Evolutionary conservation across 768 basidiomycete genomes (phyloP), one percentile per base, ranked within the genome.

Genomic region (Strobilomyces dryophilus): DNA sequence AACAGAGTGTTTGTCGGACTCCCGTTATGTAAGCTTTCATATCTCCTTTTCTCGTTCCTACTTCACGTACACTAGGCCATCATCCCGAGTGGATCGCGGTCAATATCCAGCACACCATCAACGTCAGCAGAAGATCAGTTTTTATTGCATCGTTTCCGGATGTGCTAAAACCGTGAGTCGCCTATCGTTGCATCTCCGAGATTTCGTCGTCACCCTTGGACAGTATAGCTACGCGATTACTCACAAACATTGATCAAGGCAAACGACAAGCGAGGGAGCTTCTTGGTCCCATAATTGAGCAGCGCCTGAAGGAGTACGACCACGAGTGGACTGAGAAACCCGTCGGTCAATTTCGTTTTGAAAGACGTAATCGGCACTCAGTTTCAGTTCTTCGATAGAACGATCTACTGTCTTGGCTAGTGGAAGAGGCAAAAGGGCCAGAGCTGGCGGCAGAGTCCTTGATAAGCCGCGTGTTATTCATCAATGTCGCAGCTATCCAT

Each of bases 291-390:
- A 20, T 21, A 40, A 40, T 40, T 9, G 39, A 40, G 12, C 18
- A 40, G 10, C 39, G 39, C 11, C 39, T 21, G 18, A 40, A 40
- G 24, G 24, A 24, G 24, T 24, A 24, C 24, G 24, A 4, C 24
- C 24, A 24, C 24, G 55, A 36, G 45, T 32, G 15, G 57, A 56
- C 42, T 51, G 65, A 68, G 8, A 68, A 61, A 40, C 69, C 74
- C 8, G 73, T 75, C 31, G 0, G 72, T 59, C 20, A 0, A 31
- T 35, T 2, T 37, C 24, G 11, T 31, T 9, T 8, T 14, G 12
- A 1, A 12, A 24, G 12, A 41, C 20, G 7, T 11, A 3, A 24
- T 15, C 5, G 17, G 11, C 2, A 10, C 44, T 36, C 26, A 48
- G 17, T 5, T 5, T 8, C 11, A 11, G 14, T 12, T 36, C 17